Conservation (phyloP, 2,329 filamentous ascomycete species). For the Talaromyces sp. region DNA sequence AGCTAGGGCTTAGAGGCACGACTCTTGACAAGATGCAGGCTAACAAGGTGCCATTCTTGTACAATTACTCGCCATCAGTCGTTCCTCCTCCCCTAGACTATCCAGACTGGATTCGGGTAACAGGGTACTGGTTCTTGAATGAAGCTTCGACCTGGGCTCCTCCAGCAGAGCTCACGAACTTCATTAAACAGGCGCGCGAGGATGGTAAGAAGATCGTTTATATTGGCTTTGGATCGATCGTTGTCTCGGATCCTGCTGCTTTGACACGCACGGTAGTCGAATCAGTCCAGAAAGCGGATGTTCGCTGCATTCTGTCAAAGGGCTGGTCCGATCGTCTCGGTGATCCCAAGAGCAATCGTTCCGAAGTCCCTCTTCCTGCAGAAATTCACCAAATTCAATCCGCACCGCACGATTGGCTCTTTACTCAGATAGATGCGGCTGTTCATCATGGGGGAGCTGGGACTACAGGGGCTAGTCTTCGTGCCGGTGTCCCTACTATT, state of each 20-base stretch:
- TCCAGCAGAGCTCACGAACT: constrained; percentile 68
- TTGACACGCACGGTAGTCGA: constrained; percentile 92
- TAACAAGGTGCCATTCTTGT: constrained; percentile 96
- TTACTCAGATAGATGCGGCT: constrained; percentile 86
- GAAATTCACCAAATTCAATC: constrained; percentile 86
- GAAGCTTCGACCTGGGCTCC: constrained; percentile 69
- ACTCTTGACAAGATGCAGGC: constrained; percentile 86
- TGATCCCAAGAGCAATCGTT: constrained; percentile 55
- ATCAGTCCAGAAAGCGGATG: constrained; percentile 83
- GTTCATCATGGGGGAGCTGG: constrained; percentile 93
- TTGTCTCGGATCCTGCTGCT: constrained; percentile 81
- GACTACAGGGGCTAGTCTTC: constrained; percentile 87
- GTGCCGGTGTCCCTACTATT: constrained; percentile 88
- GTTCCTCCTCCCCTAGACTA: constrained; percentile 94
- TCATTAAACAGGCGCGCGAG: constrained; percentile 75
- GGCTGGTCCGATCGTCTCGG: constrained; percentile 88
- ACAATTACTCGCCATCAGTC: constrained; percentile 92
- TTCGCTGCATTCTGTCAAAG: constrained; percentile 91
- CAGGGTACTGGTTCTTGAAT: constrained; percentile 96
- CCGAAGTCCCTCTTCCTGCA: constrained; percentile 66
- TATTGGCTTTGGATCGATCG: constrained; percentile 94
- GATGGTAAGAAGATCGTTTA: constrained; percentile 93
- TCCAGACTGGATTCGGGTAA: constrained; percentile 95
- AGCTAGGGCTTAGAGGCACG: constrained; percentile 74
- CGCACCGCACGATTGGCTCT: constrained; percentile 95